Evolutionary conservation across 805 yeast genomes (phyloP).

Genomic region (Candida suzukii): DNA sequence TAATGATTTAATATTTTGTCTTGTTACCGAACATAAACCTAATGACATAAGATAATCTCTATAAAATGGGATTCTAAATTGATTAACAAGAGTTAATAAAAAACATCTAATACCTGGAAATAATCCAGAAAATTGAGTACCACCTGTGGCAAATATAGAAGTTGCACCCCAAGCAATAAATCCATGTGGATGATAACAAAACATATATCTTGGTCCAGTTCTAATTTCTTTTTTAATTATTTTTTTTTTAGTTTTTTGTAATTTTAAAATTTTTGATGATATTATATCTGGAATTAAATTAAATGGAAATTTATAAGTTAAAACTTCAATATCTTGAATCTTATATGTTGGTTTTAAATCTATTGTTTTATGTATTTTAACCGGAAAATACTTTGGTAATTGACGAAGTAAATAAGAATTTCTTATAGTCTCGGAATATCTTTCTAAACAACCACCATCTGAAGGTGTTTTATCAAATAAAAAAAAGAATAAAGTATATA

Average conservation of each 20-base stretch:
- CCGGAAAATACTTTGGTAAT: conserved; percentile 77
- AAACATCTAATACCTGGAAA: conserved; percentile 85
- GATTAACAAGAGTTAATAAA: conserved; percentile 73
- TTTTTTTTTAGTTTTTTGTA: background rate
- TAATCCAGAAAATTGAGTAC: conserved; percentile 54
- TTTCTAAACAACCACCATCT: conserved; percentile 60
- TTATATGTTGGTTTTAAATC: conserved; percentile 72
- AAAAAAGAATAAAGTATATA: conserved; percentile 58
- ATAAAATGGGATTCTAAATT: conserved; percentile 77
- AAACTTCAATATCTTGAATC: background rate
- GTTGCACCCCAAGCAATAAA: conserved; percentile 88
- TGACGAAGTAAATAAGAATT: conserved; percentile 56
- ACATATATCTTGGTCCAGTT: conserved; percentile 72
- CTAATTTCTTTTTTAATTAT: conserved; percentile 21
- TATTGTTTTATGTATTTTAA: conserved; percentile 56
- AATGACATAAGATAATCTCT: conserved; percentile 77
- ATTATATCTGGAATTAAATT: background rate
- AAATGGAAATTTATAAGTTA: conserved; percentile 1
- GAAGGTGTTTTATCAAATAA: conserved; percentile 60
- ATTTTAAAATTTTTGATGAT: background rate
- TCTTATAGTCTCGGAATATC: conserved; percentile 54
- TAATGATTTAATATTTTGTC: conserved; percentile 58
- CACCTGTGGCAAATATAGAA: conserved; percentile 79
- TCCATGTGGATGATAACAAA: conserved; percentile 96
- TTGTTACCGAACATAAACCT: conserved; percentile 82